Conservation (phyloP, 768 basidiomycete species). For the Leccinum boreale region DNA sequence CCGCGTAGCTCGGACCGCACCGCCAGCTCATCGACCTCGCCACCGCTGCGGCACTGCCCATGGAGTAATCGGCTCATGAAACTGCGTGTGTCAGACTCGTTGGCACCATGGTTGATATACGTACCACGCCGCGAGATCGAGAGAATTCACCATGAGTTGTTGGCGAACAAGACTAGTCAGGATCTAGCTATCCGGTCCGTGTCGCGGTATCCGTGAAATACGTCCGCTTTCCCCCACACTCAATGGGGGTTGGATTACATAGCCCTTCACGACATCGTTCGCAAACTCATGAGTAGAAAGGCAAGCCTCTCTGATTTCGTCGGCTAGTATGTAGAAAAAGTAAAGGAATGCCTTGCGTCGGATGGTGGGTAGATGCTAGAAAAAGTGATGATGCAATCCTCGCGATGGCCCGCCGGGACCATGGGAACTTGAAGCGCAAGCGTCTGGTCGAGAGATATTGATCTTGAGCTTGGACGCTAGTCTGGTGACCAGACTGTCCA, state of each 20-base stretch:
- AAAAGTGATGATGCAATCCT: conserved; percentile 13
- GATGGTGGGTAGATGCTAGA: conserved; percentile 12
- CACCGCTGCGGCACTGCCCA: not conserved
- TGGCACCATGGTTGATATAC: no score
- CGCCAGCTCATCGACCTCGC: not conserved
- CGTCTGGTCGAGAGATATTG: conserved; percentile 33
- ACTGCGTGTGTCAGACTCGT: no score
- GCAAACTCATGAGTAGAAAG: not conserved
- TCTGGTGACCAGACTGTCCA: no score
- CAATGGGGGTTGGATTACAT: not conserved
- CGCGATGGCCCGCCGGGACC: conserved; percentile 5
- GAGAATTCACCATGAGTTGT: no score
- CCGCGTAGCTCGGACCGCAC: not conserved
- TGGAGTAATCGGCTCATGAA: no score
- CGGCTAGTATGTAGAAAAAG: not conserved
- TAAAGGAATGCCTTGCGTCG: not conserved
- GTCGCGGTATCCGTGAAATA: no score
- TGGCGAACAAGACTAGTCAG: no score
- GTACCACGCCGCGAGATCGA: no score
- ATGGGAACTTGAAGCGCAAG: conserved; percentile 16
- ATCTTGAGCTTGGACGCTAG: not conserved
- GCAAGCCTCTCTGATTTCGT: not conserved
- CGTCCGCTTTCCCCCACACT: no score
- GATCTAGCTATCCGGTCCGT: no score
- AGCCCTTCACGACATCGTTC: not conserved